Conservation (phyloP, 2,329 filamentous ascomycete species). For the Alternaria ethzedia region DNA sequence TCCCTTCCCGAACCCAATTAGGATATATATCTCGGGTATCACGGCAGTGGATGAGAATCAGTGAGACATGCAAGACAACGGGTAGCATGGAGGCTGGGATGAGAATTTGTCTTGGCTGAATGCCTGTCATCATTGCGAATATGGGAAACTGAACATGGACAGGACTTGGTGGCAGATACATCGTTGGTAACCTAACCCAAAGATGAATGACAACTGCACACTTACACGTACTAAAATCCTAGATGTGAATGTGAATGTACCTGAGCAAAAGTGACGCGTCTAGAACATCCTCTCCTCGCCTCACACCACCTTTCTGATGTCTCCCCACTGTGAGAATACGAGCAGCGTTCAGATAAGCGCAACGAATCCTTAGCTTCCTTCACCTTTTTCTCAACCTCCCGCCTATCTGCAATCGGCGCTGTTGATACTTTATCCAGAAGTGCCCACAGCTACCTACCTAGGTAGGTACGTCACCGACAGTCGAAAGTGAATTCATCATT, state of each 20-base stretch:
- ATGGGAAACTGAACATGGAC: not conserved
- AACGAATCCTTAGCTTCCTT: accelerated
- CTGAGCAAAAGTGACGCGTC: not conserved
- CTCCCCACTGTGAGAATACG: not conserved
- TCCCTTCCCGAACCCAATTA: too few species aligned
- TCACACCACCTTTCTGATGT: not conserved
- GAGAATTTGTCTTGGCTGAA: not conserved
- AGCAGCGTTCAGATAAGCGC: not conserved
- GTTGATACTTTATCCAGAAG: accelerated
- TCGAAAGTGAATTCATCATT: not conserved
- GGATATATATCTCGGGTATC: not conserved
- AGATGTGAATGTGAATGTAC: not conserved
- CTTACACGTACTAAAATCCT: not conserved
- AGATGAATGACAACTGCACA: not conserved
- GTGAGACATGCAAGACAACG: not conserved
- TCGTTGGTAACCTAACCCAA: not conserved
- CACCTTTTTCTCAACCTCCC: accelerated
- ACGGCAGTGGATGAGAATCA: not conserved
- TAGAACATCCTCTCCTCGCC: not conserved
- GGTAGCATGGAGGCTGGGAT: not conserved
- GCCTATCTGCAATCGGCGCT: accelerated
- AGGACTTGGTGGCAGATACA: not conserved
- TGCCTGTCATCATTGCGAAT: not conserved
- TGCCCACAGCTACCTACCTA: not conserved
- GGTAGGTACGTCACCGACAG: not conserved